These are phyloP conservation scores for Fusarium sp. DNA, from an alignment of 2,329 filamentous ascomycete genomes.

Conservation along the genomic window DNA sequence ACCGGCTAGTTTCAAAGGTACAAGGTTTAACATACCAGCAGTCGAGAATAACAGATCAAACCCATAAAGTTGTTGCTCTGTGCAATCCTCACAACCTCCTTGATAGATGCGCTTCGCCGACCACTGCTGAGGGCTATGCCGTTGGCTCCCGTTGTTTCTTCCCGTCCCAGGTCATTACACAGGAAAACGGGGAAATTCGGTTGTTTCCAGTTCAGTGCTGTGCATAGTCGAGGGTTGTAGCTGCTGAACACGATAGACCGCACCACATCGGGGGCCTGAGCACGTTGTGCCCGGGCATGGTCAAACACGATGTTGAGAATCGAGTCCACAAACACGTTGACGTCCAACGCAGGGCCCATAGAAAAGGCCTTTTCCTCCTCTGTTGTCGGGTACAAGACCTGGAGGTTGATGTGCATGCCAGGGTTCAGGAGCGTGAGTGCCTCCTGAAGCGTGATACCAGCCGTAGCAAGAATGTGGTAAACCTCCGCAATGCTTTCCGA, in stretches of 20 bases:
- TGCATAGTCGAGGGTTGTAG: slow-evolving; percentile 90
- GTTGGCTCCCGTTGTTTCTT: slow-evolving; percentile 57
- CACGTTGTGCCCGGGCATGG: slow-evolving; percentile 78
- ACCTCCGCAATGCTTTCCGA: slow-evolving; percentile 70
- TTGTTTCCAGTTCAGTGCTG: slow-evolving; percentile 98
- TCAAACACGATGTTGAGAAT: slow-evolving; percentile 90
- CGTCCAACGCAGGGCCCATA: slow-evolving; percentile 80
- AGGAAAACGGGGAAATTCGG: slow-evolving; percentile 97
- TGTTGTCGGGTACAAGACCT: slow-evolving; percentile 85
- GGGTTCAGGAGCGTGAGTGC: slow-evolving; percentile 80
- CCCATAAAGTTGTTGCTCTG: slow-evolving; percentile 99
- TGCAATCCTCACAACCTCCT: slow-evolving; percentile 92
- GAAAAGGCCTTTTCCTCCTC: slow-evolving; percentile 77
- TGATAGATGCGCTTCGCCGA: slow-evolving; percentile 84
- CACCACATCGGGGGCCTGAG: slow-evolving; percentile 75
- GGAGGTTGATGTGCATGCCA: slow-evolving; percentile 89
- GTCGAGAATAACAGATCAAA: slow-evolving; percentile 85
- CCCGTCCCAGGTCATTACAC: slow-evolving; percentile 88
- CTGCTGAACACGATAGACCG: slow-evolving; percentile 94
- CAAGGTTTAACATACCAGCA: slow-evolving; percentile 73
- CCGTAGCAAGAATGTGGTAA: slow-evolving; percentile 78
- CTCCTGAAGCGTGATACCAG: slow-evolving; percentile 83
- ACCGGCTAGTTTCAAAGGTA: neutral
- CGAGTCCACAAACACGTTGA: slow-evolving; percentile 87
- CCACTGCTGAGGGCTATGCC: slow-evolving; percentile 67